Evolutionary conservation across 495 filamentous ascomycete genomes (phyloP).

Genomic region (Chaetomium tenue): DNA sequence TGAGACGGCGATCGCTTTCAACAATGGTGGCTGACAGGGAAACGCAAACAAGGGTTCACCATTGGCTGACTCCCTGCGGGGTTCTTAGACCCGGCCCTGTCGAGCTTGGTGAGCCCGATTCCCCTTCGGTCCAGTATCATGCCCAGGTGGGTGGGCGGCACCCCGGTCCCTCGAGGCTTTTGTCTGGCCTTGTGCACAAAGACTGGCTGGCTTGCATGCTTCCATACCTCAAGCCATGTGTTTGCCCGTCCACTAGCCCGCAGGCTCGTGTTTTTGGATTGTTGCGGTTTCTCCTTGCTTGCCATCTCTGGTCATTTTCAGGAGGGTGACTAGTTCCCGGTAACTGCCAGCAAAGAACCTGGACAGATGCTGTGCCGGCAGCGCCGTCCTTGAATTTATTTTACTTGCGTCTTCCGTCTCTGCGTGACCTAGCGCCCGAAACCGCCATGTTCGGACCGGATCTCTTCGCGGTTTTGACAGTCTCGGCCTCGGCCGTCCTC

Average conservation of each 20-base stretch:
- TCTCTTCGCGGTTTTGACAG: conserved; percentile 28
- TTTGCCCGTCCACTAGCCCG: not conserved
- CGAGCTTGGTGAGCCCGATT: conserved; percentile 2
- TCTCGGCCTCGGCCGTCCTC: conserved; percentile 28
- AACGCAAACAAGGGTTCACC: not conserved
- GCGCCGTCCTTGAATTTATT: not conserved
- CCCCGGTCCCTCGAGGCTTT: conserved; percentile 14
- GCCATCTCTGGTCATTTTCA: not conserved
- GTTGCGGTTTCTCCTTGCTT: conserved; percentile 4
- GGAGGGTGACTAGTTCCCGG: not conserved
- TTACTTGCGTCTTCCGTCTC: not conserved
- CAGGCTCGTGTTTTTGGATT: conserved; percentile 1
- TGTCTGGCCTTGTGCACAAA: conserved; percentile 8
- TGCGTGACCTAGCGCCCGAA: not conserved
- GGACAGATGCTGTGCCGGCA: conserved; percentile 12
- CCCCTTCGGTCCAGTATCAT: not conserved
- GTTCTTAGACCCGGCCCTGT: conserved; percentile 10
- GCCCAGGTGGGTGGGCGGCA: not conserved
- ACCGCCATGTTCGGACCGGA: conserved; percentile 24
- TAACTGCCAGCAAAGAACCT: not conserved
- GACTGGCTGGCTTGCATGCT: conserved; percentile 7
- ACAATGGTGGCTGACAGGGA: conserved; percentile 7
- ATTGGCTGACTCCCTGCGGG: conserved; percentile 11
- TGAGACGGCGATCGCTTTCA: not conserved
- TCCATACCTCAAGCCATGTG: conserved; percentile 10